Conservation (phyloP, 306 rosid genomes). For the Vigna unguiculata region DNA sequence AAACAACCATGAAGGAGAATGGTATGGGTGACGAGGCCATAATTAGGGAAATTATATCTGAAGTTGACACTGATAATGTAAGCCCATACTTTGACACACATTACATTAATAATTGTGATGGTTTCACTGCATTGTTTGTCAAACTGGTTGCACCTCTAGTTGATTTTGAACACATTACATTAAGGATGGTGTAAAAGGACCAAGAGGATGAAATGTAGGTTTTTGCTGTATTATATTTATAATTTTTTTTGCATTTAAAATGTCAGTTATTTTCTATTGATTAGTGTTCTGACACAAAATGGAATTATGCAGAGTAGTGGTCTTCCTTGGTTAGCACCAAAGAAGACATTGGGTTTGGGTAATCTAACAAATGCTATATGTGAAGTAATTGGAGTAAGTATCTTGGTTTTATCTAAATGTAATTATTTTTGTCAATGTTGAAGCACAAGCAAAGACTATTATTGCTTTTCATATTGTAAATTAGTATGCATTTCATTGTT, state of each 20-base stretch:
- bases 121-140: no score
- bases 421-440: slow-evolving; percentile 30
- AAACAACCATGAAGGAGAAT: no score
- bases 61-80: no score
- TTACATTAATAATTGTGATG: no score
- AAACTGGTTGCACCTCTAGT: slow-evolving; percentile 95
- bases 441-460: background rate
- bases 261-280: background rate
- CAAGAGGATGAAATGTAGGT: slow-evolving; percentile 93
- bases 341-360: slow-evolving; percentile 60
- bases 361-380: slow-evolving; percentile 63
- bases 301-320: slow-evolving; percentile 72
- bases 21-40: no score
- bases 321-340: slow-evolving; percentile 85
- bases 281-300: slow-evolving; percentile 34
- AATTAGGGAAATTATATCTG: no score
- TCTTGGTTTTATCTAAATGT: slow-evolving; percentile 44
- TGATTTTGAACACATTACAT: no score
- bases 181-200: slow-evolving; percentile 97
- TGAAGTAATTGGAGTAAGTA: slow-evolving; percentile 79
- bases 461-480: slow-evolving; percentile 29
- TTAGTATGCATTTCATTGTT: background rate
- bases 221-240: slow-evolving; percentile 7
- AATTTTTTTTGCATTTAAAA: background rate
- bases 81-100: no score